Base-by-base conservation (phyloP, 1,284 basidiomycete species). In the Ceratobasidium sp. region DNA sequence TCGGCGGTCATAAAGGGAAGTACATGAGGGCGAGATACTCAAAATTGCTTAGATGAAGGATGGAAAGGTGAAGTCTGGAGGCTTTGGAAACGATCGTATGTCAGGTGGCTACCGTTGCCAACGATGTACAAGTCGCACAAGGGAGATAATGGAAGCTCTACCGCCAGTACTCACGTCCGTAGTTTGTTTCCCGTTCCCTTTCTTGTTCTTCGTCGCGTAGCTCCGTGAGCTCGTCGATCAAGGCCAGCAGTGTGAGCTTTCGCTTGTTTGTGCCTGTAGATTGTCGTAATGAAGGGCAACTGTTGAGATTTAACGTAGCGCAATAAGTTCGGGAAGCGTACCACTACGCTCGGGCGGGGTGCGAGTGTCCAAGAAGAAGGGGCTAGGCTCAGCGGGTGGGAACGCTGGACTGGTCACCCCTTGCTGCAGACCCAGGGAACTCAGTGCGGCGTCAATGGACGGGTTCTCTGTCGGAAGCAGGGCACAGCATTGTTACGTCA, bases 161-260 rank as follows among this genome's bases (percentile, higher is more conserved):
- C 31, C 58, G 26, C 23, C 10, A 49, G 13, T 28, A 75, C 73
- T 65, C 47, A 75, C 73, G 60, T 39, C 60, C 60, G 45, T 37
- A 54, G 45, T 42, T 65, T 23, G 56, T 56, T 54, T 75, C 73
- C 26, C 51, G 74, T 37, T 77, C 87, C 78, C 81, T 84, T 35
- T 87, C 86, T 20, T 86, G 81, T 5, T 84, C 84, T 3, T 82
- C 84, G 10, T 85, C 86, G 17, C 85, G 78, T 20, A 79, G 83
- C 45, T 86, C 84, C 6, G 92, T 82, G 7, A 82, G 74, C 35
- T 83, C 85, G 79, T 93, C 91, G 68, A 94, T 86, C 78, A 92
- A 82, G 78, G 86, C 90, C 53, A 91, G 82, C 68, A 92, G 86
- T 0, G 90, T 91, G 80, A 91, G 88, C 80, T 88, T 89, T 54